A percentile compares a stretch with the other conserved stretches of the same genome.
These are phyloP conservation scores for Aspergillus bridgeri DNA, from an alignment of 495 filamentous ascomycete species.

Conservation along the genomic window DNA sequence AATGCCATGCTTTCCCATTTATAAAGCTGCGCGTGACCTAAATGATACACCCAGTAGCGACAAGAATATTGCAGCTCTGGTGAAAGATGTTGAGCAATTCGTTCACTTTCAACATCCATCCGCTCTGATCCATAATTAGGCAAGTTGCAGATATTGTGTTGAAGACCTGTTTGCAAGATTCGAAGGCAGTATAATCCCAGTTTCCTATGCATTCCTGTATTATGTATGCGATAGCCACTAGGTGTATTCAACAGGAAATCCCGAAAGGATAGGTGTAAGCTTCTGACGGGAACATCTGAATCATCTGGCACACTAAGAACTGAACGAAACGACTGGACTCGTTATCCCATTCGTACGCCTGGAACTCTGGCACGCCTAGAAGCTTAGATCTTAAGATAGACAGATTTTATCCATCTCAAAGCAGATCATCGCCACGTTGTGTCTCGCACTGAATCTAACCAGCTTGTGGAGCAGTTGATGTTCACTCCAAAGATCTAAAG, in stretches of 20 bases:
- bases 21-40: slow-evolving; percentile 24
- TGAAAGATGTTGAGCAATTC: slow-evolving; percentile 20
- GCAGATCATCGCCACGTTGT: too few relatives aligned
- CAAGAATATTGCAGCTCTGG: slow-evolving; percentile 35
- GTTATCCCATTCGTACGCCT: too few relatives aligned
- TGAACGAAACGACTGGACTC: slow-evolving; percentile 23
- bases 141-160: slow-evolving; percentile 37
- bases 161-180: slow-evolving; percentile 24
- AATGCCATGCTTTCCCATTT: slow-evolving; percentile 23
- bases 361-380: too few relatives aligned
- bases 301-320: slow-evolving; percentile 25
- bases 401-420: too few relatives aligned
- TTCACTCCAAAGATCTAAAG: too few relatives aligned
- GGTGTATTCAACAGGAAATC: slow-evolving; percentile 20
- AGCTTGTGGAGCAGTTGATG: too few relatives aligned
- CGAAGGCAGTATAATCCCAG: slow-evolving; percentile 21
- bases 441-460: too few relatives aligned
- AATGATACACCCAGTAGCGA: slow-evolving; percentile 40
- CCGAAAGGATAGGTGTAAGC: slow-evolving; percentile 23
- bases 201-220: slow-evolving; percentile 2
- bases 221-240: slow-evolving; percentile 26
- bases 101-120: slow-evolving; percentile 16
- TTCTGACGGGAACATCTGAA: slow-evolving; percentile 14
- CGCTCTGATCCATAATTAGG: slow-evolving; percentile 19
- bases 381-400: too few relatives aligned